Base-by-base conservation (phyloP, 257 asterid species). In the Salvia splendens region DNA sequence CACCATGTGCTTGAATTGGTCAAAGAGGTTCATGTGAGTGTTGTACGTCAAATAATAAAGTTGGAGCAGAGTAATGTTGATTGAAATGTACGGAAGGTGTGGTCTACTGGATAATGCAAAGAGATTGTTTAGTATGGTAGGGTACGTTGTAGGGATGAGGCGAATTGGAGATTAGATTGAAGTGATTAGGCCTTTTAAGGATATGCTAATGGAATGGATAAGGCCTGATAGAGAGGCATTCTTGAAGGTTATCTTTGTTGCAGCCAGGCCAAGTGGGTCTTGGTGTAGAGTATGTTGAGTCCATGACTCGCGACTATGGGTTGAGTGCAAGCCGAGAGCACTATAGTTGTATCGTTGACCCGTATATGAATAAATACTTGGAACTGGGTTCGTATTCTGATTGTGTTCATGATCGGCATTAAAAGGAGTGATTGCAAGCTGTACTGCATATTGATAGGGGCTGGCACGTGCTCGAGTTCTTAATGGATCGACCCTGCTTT, bases 81-180 rank as follows among this genome's bases (percentile, higher is more conserved):
- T 93, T 61, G 97, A 90, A 70, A 83, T 87, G 90, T 90, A 93
- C 70, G 97, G 98, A 0, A 93, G 84, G 69, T 85, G 87, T 74
- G 97, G 98, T 57, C 67, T 81, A 5, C 75, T 77, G 47, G 83
- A 81, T 67, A 78, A 78, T 36, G 96, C 95, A 4, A 73, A 79
- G 77, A 78, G 59, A 54, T 86, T 82, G 16, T 92, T 92, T 20
- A 67, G 64, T 32, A 74, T 76, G 87, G 77, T 69, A 1, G 93
- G 89, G 42, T 76, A 84, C 41, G 72, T 60, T 62, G 75, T 16
- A 10, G 63, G 55, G 46, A 74, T 65, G 70, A 75, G 68, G 50
- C 61, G 54, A 64, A 77, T 77, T 5, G 97, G 98, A 49, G 66
- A 83, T 12, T 82, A 82, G 59, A 55, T 15, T 7, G 75, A 84